Evolutionary conservation across 192 early-diverging fungal genomes (phyloP).

Genomic region (Linnemannia hyalina): DNA sequence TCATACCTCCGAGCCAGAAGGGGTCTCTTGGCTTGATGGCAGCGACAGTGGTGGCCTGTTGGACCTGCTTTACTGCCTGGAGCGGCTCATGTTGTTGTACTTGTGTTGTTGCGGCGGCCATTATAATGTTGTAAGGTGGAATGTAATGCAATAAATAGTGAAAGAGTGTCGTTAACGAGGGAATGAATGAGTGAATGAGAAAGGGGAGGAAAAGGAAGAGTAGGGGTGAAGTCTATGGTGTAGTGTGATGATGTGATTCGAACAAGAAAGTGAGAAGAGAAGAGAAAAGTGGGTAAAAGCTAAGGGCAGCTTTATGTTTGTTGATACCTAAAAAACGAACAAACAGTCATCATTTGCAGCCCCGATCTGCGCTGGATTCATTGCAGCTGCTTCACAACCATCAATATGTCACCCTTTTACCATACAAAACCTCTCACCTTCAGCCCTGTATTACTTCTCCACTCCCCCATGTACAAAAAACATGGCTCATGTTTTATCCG

Average conservation of each 20-base stretch:
- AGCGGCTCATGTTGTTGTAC: constrained; percentile 21
- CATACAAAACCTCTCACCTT: not conserved
- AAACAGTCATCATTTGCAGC: not conserved
- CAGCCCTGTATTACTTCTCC: not conserved
- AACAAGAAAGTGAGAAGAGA: not conserved
- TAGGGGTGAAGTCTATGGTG: not conserved
- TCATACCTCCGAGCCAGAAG: constrained; percentile 66
- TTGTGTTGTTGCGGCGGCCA: constrained; percentile 34
- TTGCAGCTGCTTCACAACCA: no score
- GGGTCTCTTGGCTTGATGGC: constrained; percentile 51
- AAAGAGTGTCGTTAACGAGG: not conserved
- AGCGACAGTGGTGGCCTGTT: not conserved
- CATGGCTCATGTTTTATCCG: not conserved
- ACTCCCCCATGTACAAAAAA: not conserved
- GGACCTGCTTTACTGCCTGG: constrained; percentile 20
- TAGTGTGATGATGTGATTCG: not conserved
- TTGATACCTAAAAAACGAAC: not conserved
- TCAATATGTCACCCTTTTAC: no score
- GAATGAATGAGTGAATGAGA: not conserved
- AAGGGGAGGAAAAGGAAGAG: not conserved
- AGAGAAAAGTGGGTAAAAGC: not conserved
- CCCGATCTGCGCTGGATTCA: not conserved
- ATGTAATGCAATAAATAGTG: not conserved
- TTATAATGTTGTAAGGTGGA: not conserved
- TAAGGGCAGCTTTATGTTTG: not conserved